These are phyloP conservation scores for Acephala macrosclerotiorum DNA, from an alignment of 2,329 filamentous ascomycete genomes.

Conservation along the genomic window DNA sequence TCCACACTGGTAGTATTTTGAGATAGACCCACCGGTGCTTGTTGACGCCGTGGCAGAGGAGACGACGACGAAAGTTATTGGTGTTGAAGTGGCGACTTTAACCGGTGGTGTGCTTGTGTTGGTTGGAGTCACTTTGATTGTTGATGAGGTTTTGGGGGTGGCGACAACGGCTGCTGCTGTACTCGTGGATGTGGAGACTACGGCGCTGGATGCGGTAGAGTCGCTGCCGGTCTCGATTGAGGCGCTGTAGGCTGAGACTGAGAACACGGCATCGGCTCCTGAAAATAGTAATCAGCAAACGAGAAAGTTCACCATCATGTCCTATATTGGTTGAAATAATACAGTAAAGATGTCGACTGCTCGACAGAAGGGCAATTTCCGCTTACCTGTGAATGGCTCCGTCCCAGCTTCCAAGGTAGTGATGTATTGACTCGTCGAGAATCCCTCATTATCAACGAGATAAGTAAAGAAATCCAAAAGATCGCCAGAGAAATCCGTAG, in stretches of 20 bases:
- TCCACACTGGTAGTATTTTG: conserved; percentile 23
- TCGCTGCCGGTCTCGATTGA: background rate
- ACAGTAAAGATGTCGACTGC: no score
- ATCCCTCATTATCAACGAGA: conserved; percentile 55
- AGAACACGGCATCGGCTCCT: conserved; percentile 54
- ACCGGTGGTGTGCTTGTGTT: no score
- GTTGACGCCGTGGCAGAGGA: no score
- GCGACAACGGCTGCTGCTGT: background rate
- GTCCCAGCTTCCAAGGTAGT: conserved; percentile 61
- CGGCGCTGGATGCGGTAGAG: background rate
- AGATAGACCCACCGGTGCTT: no score
- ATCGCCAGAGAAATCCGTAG: conserved; percentile 63
- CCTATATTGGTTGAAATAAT: no score
- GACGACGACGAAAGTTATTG: no score
- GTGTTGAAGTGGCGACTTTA: no score
- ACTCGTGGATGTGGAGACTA: no score
- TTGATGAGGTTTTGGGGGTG: background rate
- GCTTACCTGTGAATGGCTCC: conserved; percentile 53
- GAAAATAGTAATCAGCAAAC: no score
- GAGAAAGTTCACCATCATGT: no score
- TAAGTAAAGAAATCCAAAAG: conserved; percentile 64
- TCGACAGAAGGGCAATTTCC: no score
- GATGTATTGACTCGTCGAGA: conserved; percentile 59
- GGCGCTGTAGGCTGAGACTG: conserved; percentile 46
- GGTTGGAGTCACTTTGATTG: no score